Evolutionary conservation across 2,329 filamentous ascomycete genomes (phyloP), one percentile per base, ranked within the genome.

Genomic region (Clarireedia paspali): DNA sequence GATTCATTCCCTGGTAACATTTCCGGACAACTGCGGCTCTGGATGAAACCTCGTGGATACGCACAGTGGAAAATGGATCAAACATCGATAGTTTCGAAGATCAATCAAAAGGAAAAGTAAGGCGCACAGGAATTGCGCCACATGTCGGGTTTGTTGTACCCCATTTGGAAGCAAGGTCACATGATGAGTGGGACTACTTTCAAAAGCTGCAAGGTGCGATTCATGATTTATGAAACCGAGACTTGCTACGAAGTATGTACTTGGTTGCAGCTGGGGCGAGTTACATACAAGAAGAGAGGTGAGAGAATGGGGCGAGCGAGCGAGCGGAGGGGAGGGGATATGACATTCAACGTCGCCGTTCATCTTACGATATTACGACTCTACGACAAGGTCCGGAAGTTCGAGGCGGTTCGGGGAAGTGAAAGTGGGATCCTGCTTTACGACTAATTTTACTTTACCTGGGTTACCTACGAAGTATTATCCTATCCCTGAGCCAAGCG

Each of bases 81-180:
- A 53, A 53, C 42, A 47, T 53, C 44, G 44, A 53, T 53, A 53
- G 44, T 48, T 48, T 53, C 9, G 51, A 34, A 53, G 50, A 53
- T 53, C 50, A 34, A 34, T 23, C 5, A 50, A 15, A n/a, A 26
- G 6, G 26, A 46, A 20, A 23, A 48, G 51, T 38, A 34, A 47
- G 40, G 51, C 51, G 40, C 38, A 34, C 51, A 42, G 47, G 12
- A 47, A 47, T 27, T 47, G 51, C 44, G 44, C 44, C 42, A 53
- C 23, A 17, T n/a, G 14, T 23, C 45, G 17, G 30, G 36, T 23
- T 39, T 26, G 5, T 20, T 20, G 23, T 20, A 20, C 20, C 20
- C 20, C 4, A 24, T 10, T 20, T 5, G 24, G 17, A 42, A 42
- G 39, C 17, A 42, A 20, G n/a, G n/a, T 14, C 39, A 42, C 39